phyloP scores from a whole-genome alignment of 257 asterid species.

The Nicotiana paniculata region DNA sequence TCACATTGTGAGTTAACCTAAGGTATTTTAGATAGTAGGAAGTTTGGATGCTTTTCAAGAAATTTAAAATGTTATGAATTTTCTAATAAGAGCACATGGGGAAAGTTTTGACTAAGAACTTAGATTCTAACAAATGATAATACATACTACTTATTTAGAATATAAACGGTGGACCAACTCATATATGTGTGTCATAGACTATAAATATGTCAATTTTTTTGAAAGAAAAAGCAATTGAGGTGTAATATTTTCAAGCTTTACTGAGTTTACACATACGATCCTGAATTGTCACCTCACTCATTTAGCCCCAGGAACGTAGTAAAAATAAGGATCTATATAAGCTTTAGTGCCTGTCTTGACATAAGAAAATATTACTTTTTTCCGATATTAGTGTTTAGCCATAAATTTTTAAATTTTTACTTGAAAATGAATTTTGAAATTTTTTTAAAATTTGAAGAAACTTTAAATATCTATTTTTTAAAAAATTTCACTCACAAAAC shows the following conservation, averaged over 20 bases:
- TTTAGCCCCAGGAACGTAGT: neutral
- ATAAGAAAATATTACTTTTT: too few species aligned
- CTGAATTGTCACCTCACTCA: neutral
- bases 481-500: too few species aligned
- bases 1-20: too few species aligned
- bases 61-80: conserved; percentile 9
- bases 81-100: conserved; percentile 42
- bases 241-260: neutral
- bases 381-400: too few species aligned
- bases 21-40: neutral
- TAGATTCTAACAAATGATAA: conserved; percentile 20
- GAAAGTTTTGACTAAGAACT: conserved; percentile 27
- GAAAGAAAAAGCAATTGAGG: neutral
- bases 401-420: too few species aligned
- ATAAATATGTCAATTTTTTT: neutral
- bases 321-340: neutral
- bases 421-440: too few species aligned
- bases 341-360: neutral
- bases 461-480: too few species aligned
- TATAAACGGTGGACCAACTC: conserved; percentile 10
- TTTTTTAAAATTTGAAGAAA: too few species aligned
- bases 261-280: neutral
- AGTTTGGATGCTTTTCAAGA: neutral
- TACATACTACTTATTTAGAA: too few species aligned
- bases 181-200: neutral